phyloP scores from a whole-genome alignment of 1,284 basidiomycete genomes.

The Cerioporus squamosus region DNA sequence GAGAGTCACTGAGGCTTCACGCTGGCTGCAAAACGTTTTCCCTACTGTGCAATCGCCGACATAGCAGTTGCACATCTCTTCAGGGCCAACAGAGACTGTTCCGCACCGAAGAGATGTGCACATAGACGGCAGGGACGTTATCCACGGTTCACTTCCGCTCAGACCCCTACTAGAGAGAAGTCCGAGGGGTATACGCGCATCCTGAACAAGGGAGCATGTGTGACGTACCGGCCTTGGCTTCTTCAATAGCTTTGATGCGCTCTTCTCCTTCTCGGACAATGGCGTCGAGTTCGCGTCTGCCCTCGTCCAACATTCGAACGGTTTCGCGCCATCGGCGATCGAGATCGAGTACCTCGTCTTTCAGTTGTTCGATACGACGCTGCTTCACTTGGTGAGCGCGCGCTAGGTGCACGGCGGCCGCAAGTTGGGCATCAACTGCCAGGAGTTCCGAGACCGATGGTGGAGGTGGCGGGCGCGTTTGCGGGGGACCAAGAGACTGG shows the following conservation, averaged over 20 bases:
- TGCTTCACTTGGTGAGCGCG: slow-evolving; percentile 77
- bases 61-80: too few species aligned
- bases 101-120: not conserved
- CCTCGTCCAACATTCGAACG: slow-evolving; percentile 62
- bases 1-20: too few species aligned
- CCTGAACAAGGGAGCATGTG: not conserved
- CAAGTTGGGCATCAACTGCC: slow-evolving; percentile 62
- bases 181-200: not conserved
- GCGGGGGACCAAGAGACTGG: slow-evolving; percentile 67
- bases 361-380: slow-evolving; percentile 68
- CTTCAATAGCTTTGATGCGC: slow-evolving; percentile 66
- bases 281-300: slow-evolving; percentile 66
- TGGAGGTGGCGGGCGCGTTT: slow-evolving; percentile 61
- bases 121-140: not conserved
- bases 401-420: slow-evolving; percentile 65
- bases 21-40: too few species aligned
- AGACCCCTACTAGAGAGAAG: not conserved
- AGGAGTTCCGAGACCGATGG: slow-evolving; percentile 68
- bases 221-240: slow-evolving; percentile 67
- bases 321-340: slow-evolving; percentile 70
- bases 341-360: slow-evolving; percentile 67
- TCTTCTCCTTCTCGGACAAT: slow-evolving; percentile 75
- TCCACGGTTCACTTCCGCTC: not conserved
- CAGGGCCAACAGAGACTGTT: too few species aligned
- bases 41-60: too few species aligned